A percentile compares a stretch with the other conserved stretches of the same genome.
Evolutionary conservation across 1,284 basidiomycete genomes (phyloP).

Genomic region (Leccinum solheimii): DNA sequence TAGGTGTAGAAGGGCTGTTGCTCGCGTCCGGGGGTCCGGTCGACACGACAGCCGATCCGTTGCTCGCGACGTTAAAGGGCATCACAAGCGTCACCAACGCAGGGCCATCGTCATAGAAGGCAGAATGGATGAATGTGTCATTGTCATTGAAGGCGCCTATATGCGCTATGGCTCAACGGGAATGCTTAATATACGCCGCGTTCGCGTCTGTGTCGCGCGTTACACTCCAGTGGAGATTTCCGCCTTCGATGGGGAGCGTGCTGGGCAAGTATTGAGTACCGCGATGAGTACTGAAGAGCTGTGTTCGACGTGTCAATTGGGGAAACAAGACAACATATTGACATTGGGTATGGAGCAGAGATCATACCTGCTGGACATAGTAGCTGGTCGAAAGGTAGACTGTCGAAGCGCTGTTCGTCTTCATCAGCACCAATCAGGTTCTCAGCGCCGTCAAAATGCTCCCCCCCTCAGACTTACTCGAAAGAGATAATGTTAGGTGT

Average conservation of each 20-base stretch:
- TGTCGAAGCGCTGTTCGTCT: conserved; percentile 43
- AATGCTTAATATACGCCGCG: conserved; percentile 54
- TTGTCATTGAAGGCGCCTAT: not conserved
- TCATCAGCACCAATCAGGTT: conserved; percentile 2
- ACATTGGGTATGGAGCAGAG: not conserved
- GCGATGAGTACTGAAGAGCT: conserved; percentile 63
- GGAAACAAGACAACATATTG: not conserved
- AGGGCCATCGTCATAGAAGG: conserved; percentile 36
- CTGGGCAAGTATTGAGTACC: conserved; percentile 66
- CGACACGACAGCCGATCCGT: conserved; percentile 48
- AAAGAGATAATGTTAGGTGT: conserved; percentile 69
- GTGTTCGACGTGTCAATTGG: conserved; percentile 2
- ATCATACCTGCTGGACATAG: conserved; percentile 60
- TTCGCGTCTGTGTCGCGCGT: conserved; percentile 41
- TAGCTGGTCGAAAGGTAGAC: conserved; percentile 59
- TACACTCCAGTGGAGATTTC: conserved; percentile 63
- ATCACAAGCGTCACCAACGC: conserved; percentile 51
- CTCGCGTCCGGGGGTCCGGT: conserved; percentile 49
- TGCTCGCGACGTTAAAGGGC: conserved; percentile 50
- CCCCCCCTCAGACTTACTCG: conserved; percentile 45
- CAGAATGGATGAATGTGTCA: not conserved
- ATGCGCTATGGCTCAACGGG: not conserved
- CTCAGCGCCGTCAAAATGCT: not conserved
- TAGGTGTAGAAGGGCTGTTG: conserved; percentile 55
- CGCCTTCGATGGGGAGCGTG: conserved; percentile 50